Evolutionary conservation across 116 monocot species (phyloP).

Genomic region (Zostera marina): DNA sequence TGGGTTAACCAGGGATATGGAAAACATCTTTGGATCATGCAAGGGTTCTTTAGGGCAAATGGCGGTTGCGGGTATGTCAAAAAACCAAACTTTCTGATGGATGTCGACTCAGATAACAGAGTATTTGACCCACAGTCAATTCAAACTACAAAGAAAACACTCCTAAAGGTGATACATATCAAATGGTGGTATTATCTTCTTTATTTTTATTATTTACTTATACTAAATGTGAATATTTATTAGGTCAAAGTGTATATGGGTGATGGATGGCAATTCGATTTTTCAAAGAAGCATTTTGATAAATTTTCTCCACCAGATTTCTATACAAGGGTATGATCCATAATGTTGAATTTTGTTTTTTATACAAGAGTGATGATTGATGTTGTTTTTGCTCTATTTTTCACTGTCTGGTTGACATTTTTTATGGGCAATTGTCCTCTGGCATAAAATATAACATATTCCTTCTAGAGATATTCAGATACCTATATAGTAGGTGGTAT

Average conservation of each 20-base stretch:
- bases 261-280: constrained; percentile 70
- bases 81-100: constrained; percentile 57
- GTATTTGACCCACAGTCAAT: constrained; percentile 35
- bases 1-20: constrained; percentile 41
- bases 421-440: no score
- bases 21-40: constrained; percentile 72
- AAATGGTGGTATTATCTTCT: background rate
- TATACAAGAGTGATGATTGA: no score
- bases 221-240: background rate
- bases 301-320: constrained; percentile 70
- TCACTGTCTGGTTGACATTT: no score
- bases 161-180: background rate
- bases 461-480: no score
- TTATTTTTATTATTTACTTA: background rate
- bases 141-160: constrained; percentile 11
- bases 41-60: constrained; percentile 66
- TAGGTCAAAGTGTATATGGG: constrained; percentile 75
- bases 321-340: constrained; percentile 39
- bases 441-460: no score
- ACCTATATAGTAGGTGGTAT: no score
- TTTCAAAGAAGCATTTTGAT: constrained; percentile 51
- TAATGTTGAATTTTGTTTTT: background rate
- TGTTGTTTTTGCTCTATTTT: no score
- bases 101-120: constrained; percentile 14
- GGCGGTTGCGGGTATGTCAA: constrained; percentile 74